Evolutionary conservation across 1,139 yeast species (phyloP), one percentile per base, ranked within the genome.

Genomic region (Geotrichum reessii): DNA sequence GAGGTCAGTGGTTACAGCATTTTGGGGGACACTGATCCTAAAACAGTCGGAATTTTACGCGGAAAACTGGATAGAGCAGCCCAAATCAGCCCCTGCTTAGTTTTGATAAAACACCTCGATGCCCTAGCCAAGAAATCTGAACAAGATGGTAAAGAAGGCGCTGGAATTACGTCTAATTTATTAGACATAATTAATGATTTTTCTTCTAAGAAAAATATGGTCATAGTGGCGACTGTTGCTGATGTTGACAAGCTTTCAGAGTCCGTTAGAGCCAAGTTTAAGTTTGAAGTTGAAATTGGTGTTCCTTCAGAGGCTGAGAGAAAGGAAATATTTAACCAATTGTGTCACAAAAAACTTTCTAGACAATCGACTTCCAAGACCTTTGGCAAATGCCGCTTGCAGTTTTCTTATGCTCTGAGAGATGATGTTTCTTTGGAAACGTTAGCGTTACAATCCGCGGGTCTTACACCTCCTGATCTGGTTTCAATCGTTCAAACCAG

Each of bases 371-470:
- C 57, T 11, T 61, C 60, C 42, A 58, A 63, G 24, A 55, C 55
- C 5, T 48, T 56, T n/a, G 58, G 63, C 31, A 63, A 63, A 33
- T 54, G 58, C 27, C 62, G 61, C 19, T 46, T 58, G 8, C 51
- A 48, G 40, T 53, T 56, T 37, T 8, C 53, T 14, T 69, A 67
- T 52, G 60, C 63, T 0, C 62, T 75, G 5, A 72, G 81, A 9
- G 70, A 73, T 2, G 95, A 88, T 67, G 83, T 91, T 3, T 79
- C 83, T 11, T 68, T 81, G 11, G 75, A 78, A 4, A 75, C 83
- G 0, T 74, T 93, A 51, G 89, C 98, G 0, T 75, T 88, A 57
- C 96, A 90, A 66, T 87, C 96, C 56, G 98, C 98, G 1, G 98
- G 98, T 42, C 77, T 93, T 58, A 87, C 95, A 0, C 96, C 98